These are phyloP conservation scores for Boletus reticulatus DNA, from an alignment of 768 basidiomycete species.

Conservation along the genomic window DNA sequence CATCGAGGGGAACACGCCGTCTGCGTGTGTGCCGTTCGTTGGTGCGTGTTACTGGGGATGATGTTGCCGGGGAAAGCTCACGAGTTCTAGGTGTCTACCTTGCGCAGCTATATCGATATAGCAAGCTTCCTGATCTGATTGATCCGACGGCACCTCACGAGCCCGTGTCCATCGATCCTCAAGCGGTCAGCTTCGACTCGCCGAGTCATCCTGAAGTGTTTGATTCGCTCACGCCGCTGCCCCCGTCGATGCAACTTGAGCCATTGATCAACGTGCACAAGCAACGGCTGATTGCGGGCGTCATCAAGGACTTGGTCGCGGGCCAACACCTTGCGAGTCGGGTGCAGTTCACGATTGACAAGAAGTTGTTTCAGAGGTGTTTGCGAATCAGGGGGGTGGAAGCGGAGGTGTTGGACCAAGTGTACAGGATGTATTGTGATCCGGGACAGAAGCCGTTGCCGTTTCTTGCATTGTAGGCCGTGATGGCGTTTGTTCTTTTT, in stretches of 20 bases:
- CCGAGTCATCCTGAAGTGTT: conserved; percentile 81
- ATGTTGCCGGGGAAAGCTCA: neutral
- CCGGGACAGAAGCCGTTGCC: conserved; percentile 15
- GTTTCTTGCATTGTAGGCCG: conserved; percentile 20
- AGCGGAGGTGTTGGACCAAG: conserved; percentile 50
- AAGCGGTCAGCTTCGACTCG: conserved; percentile 60
- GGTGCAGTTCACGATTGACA: conserved; percentile 68
- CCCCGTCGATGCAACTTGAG: conserved; percentile 75
- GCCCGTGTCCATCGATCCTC: conserved; percentile 60
- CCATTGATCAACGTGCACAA: conserved; percentile 89
- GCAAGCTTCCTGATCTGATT: conserved; percentile 72
- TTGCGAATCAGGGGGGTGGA: conserved; percentile 68
- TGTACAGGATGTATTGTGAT: conserved; percentile 35
- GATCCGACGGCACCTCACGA: conserved; percentile 80
- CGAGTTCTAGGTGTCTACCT: conserved; percentile 64
- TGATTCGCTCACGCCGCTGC: conserved; percentile 65
- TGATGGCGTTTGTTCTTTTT: neutral
- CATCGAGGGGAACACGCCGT: conserved; percentile 43
- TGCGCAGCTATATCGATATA: conserved; percentile 62
- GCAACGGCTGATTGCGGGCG: conserved; percentile 75
- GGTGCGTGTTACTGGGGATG: conserved; percentile 43
- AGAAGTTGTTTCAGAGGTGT: conserved; percentile 74
- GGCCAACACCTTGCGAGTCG: conserved; percentile 81
- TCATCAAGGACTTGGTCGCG: conserved; percentile 77
- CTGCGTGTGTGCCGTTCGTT: conserved; percentile 79